Conservation (phyloP, 208 protist genomes). For the Trypanosoma caninum region DNA sequence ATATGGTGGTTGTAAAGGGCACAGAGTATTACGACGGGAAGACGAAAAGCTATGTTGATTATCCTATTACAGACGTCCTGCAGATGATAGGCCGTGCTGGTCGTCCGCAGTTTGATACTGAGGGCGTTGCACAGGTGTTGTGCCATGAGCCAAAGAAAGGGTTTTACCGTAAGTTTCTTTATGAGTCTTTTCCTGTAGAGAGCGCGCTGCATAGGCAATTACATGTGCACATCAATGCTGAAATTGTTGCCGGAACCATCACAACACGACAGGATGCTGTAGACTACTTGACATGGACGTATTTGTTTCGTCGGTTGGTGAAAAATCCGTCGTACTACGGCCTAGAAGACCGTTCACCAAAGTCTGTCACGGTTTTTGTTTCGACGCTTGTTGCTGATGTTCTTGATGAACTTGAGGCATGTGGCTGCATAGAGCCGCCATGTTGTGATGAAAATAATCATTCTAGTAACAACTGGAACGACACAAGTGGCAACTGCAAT, state of each 20-base stretch:
- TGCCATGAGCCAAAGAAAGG: slow-evolving; percentile 98
- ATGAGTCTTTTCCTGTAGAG: slow-evolving; percentile 99
- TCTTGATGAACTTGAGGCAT: slow-evolving; percentile 76
- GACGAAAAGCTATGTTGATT: slow-evolving; percentile 97
- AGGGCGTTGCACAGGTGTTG: slow-evolving; percentile 95
- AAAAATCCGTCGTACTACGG: slow-evolving; percentile 99
- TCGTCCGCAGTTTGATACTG: slow-evolving; percentile 96
- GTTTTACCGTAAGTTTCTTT: slow-evolving; percentile 99
- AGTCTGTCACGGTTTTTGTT: slow-evolving; percentile 83
- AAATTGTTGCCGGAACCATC: slow-evolving; percentile 96
- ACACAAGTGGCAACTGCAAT: too few relatives aligned
- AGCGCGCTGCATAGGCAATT: slow-evolving; percentile 93
- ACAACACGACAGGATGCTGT: slow-evolving; percentile 93
- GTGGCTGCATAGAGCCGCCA: slow-evolving; percentile 76
- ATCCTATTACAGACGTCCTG: slow-evolving; percentile 99
- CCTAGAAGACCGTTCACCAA: slow-evolving; percentile 87
- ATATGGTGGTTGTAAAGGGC: slow-evolving; percentile 99
- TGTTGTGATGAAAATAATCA: slow-evolving; percentile 38
- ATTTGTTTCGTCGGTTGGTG: slow-evolving; percentile 96
- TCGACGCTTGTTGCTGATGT: slow-evolving; percentile 79
- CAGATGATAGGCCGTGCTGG: slow-evolving; percentile 99
- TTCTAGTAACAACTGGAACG: slow-evolving; percentile 28
- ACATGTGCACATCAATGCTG: slow-evolving; percentile 99
- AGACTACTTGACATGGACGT: slow-evolving; percentile 99
- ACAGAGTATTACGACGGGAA: slow-evolving; percentile 99